Base-by-base conservation (phyloP, 148 eudicot species). In the Pouteria glomerata region DNA sequence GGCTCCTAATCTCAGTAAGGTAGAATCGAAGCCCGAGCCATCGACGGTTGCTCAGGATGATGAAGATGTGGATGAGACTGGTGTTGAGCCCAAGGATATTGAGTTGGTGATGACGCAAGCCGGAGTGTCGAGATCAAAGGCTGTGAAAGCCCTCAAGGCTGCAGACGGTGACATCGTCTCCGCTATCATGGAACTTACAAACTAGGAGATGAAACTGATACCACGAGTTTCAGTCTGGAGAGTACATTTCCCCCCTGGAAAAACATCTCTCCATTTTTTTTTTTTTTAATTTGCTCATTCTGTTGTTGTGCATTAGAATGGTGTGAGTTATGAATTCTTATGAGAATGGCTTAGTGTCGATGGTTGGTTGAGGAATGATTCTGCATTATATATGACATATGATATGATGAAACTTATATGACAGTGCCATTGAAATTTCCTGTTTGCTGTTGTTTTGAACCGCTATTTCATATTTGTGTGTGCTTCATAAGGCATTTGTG, bases 101-200 rank as follows among this genome's bases (percentile, higher is more conserved):
- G 90, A 91, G 64, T 74, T 91, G 79, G 97, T 91, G 8, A 91
- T 88, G 97, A 91, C 91, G 6, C 97, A 91, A 53, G 97, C 94
- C 0, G 91, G 94, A 30, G 97, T 91, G 12, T 73, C 89, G 14
- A 82, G 87, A 76, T 68, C 89, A 3, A 84, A 84, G 83, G 97
- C 92, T 11, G 88, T 91, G 41, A 84, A 81, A 77, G 95, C 97
- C 21, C 97, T 91, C 63, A 84, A 89, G 80, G 87, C 85, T 50
- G 84, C 92, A 0, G 80, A 85, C 44, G 95, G 97, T 4, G 97
- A 91, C 59, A 91, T 91, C 29, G 97, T 91, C 58, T 76, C 92
- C 41, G 97, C 97, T 69, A 91, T 91, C 26, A 91, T 91, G 97
- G 97, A 91, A 64, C 73, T 91, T 29, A 91, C 97, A 69, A 91